Conservation (phyloP, 495 filamentous ascomycete genomes). For the Amorphotheca resinae region DNA sequence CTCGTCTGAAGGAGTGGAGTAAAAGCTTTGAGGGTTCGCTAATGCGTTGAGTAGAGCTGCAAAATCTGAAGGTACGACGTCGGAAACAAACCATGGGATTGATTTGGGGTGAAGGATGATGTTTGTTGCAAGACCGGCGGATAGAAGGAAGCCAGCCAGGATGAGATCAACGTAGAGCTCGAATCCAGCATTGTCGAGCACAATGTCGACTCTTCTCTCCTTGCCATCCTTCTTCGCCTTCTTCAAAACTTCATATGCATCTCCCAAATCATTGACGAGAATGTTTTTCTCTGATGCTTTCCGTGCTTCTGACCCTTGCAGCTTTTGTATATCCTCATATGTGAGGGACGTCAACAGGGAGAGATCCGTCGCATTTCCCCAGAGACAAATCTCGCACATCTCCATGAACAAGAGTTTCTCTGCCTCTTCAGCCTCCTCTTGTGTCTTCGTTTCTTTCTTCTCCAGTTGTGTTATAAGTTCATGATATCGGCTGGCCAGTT, state of each 20-base stretch:
- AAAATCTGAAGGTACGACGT: conserved; percentile 81
- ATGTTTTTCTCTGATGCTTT: conserved; percentile 82
- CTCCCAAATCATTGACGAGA: conserved; percentile 65
- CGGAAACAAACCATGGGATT: conserved; percentile 96
- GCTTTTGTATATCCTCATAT: conserved; percentile 91
- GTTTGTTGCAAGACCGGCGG: conserved; percentile 66
- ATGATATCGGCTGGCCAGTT: conserved; percentile 64
- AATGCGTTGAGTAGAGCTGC: conserved; percentile 63
- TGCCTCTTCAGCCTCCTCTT: conserved; percentile 42
- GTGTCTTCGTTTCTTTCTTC: conserved; percentile 17
- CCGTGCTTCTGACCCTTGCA: conserved; percentile 78
- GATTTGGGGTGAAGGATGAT: conserved; percentile 88
- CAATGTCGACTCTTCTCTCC: conserved; percentile 69
- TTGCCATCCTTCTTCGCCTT: conserved; percentile 47
- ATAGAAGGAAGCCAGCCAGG: conserved; percentile 77
- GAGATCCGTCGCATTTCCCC: conserved; percentile 95
- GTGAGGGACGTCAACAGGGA: conserved; percentile 80
- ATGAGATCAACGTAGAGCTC: conserved; percentile 92
- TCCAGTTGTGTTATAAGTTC: conserved; percentile 47
- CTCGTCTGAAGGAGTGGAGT: conserved; percentile 57
- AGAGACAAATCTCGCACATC: conserved; percentile 94
- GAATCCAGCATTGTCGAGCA: conserved; percentile 93
- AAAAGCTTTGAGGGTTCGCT: conserved; percentile 63
- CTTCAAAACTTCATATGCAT: conserved; percentile 58
- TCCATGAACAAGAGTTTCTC: conserved; percentile 73